phyloP scores from a whole-genome alignment of 345 rosid species.

The Abelmoschus esculentus region DNA sequence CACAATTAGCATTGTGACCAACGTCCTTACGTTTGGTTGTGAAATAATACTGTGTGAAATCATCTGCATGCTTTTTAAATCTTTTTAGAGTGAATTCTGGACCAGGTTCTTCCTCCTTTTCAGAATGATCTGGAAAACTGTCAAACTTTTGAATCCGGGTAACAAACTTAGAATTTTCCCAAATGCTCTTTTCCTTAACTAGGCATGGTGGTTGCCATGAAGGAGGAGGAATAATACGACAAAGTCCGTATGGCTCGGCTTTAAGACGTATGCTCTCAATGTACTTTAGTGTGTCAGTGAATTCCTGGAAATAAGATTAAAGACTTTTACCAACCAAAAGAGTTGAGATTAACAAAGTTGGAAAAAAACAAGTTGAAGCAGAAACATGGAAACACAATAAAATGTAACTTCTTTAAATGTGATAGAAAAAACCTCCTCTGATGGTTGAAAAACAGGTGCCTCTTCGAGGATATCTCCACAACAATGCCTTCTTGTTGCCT shows the following conservation, averaged over 20 bases:
- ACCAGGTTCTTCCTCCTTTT: conserved; percentile 27
- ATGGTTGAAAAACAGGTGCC: conserved; percentile 58
- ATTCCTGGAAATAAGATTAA: conserved; percentile 48
- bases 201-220: conserved; percentile 65
- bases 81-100: conserved; percentile 38
- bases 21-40: conserved; percentile 11
- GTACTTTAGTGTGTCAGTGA: conserved; percentile 47
- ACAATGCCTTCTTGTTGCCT: conserved; percentile 28
- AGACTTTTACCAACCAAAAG: conserved; percentile 7
- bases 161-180: conserved; percentile 41
- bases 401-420: conserved; percentile 1
- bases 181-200: conserved; percentile 32
- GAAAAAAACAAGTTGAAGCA: conserved; percentile 8
- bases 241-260: conserved; percentile 58
- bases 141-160: conserved; percentile 45
- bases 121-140: conserved; percentile 25
- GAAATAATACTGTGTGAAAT: conserved; percentile 40
- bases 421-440: conserved; percentile 43
- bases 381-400: conserved; percentile 13
- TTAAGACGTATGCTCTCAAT: conserved; percentile 43
- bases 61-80: conserved; percentile 46
- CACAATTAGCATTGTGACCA: conserved; percentile 13
- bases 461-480: conserved; percentile 39
- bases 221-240: conserved; percentile 68
- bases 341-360: conserved; percentile 13